These are phyloP conservation scores for Pleurotus tuber-regium DNA, from an alignment of 768 basidiomycete species.

Conservation along the genomic window DNA sequence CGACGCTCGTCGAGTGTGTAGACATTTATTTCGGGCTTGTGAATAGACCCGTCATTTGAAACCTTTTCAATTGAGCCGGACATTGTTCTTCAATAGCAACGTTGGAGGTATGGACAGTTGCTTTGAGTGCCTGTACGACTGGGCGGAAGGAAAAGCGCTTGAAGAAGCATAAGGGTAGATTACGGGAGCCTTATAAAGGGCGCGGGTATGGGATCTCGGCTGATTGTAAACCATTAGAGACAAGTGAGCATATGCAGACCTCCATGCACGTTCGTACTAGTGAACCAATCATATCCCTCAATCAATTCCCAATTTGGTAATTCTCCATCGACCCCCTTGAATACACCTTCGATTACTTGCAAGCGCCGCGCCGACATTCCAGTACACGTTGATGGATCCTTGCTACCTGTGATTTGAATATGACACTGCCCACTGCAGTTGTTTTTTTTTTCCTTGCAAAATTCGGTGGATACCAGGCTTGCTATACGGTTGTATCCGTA, in stretches of 20 bases:
- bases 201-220: conserved; percentile 10
- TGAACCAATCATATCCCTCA: conserved; percentile 24
- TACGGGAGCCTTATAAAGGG: not conserved
- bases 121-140: not conserved
- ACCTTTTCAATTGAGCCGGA: conserved; percentile 29
- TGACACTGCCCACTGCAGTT: no score
- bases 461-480: no score
- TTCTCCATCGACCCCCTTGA: not conserved
- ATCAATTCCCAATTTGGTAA: conserved; percentile 9
- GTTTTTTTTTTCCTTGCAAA: no score
- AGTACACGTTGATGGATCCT: no score
- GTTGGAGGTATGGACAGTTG: not conserved
- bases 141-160: conserved; percentile 1
- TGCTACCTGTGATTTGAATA: no score
- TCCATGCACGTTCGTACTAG: conserved; percentile 30
- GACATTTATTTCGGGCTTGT: conserved; percentile 28
- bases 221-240: no score
- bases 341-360: not conserved
- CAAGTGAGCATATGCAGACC: not conserved
- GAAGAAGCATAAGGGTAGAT: not conserved
- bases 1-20: conserved; percentile 67
- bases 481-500: no score
- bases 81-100: not conserved
- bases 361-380: no score
- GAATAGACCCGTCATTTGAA: conserved; percentile 30